Evolutionary conservation across 441 rosid genomes (phyloP).

Genomic region (Gossypium davidsonii): DNA sequence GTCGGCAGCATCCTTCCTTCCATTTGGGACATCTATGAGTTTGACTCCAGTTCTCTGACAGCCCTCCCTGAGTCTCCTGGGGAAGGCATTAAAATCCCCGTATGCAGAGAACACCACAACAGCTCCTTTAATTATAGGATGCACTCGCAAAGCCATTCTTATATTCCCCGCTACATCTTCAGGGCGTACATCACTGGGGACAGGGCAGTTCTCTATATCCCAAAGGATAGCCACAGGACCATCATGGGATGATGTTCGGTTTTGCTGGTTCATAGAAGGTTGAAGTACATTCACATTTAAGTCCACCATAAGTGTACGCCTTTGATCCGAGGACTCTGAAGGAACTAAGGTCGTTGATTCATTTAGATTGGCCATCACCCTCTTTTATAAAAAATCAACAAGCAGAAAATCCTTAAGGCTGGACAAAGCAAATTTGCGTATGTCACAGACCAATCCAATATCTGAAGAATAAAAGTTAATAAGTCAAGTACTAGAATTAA

Average conservation of each 20-base stretch:
- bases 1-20: conserved; percentile 95
- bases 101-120: conserved; percentile 78
- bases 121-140: conserved; percentile 68
- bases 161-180: conserved; percentile 91
- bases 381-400: conserved; percentile 18
- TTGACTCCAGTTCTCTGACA: conserved; percentile 95
- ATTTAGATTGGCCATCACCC: conserved; percentile 39
- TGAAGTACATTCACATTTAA: conserved; percentile 29
- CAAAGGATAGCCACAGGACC: conserved; percentile 84
- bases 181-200: conserved; percentile 83
- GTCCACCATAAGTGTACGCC: conserved; percentile 23
- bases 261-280: conserved; percentile 31
- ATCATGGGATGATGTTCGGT: conserved; percentile 31
- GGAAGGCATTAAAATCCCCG: conserved; percentile 91
- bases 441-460: neutral
- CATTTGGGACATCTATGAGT: conserved; percentile 89
- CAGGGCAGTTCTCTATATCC: conserved; percentile 94
- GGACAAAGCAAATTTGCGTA: neutral
- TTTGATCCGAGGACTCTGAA: conserved; percentile 29
- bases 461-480: neutral
- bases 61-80: conserved; percentile 89
- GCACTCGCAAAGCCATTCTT: conserved; percentile 81
- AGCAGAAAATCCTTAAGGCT: neutral
- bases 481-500: neutral
- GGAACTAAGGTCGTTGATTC: conserved; percentile 30